phyloP scores from a whole-genome alignment of 768 basidiomycete genomes.

The Lactarius quietus region DNA sequence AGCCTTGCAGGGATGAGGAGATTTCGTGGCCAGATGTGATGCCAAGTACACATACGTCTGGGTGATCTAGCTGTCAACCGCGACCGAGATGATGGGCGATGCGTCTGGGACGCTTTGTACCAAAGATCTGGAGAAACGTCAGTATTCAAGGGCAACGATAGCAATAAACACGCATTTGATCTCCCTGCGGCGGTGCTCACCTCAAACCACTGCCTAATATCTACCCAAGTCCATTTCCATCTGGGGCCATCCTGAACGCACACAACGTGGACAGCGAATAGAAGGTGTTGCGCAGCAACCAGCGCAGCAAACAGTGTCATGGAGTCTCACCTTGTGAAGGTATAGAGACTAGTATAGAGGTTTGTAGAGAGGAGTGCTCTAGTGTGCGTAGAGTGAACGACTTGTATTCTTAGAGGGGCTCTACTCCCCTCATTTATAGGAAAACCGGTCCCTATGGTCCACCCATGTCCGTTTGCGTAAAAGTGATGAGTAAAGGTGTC shows the following conservation, averaged over 20 bases:
- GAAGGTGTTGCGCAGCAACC: too few relatives aligned
- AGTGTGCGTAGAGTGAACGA: too few relatives aligned
- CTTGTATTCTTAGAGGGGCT: too few relatives aligned
- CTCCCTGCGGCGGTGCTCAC: constrained; percentile 97
- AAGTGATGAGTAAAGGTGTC: too few relatives aligned
- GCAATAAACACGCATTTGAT: constrained; percentile 57
- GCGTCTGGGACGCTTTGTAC: constrained; percentile 77
- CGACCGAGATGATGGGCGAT: constrained; percentile 75
- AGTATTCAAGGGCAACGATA: neutral
- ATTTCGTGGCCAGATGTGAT: constrained; percentile 41
- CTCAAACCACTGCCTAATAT: constrained; percentile 97
- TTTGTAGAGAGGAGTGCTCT: too few relatives aligned
- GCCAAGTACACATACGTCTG: constrained; percentile 83
- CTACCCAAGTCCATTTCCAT: constrained; percentile 92
- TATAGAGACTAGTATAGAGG: too few relatives aligned
- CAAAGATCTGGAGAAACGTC: constrained; percentile 51
- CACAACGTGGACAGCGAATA: constrained; percentile 80
- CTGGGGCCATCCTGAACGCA: constrained; percentile 92
- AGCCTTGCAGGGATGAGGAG: constrained; percentile 29
- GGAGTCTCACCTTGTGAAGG: too few relatives aligned
- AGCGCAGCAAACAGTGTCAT: too few relatives aligned
- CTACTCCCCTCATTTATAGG: too few relatives aligned
- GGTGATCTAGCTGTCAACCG: constrained; percentile 78
- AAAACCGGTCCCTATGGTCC: too few relatives aligned
- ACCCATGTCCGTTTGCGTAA: too few relatives aligned